Percentiles rank a stretch among this genome's conserved stretches.
Evolutionary conservation across 345 rosid genomes (phyloP).

Genomic region (Stellera chamaejasme): DNA sequence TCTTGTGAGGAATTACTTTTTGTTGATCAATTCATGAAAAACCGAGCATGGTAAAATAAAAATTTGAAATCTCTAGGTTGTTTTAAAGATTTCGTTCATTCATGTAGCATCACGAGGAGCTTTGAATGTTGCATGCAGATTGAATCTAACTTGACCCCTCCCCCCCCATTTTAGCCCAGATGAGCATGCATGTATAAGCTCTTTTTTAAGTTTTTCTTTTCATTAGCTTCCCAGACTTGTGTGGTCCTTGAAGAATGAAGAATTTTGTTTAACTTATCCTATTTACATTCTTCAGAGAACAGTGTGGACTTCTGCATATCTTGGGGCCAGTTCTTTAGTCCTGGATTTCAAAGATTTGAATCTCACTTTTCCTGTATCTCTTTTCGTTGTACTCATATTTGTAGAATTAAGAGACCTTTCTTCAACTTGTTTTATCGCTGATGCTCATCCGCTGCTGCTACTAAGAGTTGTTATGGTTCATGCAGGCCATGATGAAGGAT

Average conservation of each 20-base stretch:
- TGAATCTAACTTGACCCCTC: too few species aligned
- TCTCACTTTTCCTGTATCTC: not conserved
- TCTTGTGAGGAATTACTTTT: too few species aligned
- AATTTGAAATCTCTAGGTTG: too few species aligned
- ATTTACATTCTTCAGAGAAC: too few species aligned
- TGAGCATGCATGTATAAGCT: not conserved
- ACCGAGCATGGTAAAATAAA: too few species aligned
- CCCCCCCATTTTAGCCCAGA: not conserved
- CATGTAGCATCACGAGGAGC: too few species aligned
- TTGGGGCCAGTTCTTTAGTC: not conserved
- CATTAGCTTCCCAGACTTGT: too few species aligned
- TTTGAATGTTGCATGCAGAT: too few species aligned
- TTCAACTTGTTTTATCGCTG: not conserved
- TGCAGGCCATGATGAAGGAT: slow-evolving; percentile 87
- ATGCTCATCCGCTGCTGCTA: not conserved
- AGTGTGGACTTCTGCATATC: not conserved
- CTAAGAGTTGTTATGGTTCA: not conserved
- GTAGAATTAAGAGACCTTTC: not conserved
- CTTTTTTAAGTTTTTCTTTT: not conserved
- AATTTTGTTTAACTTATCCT: too few species aligned
- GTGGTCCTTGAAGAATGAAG: too few species aligned
- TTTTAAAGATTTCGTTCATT: too few species aligned
- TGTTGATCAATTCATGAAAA: too few species aligned
- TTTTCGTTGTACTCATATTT: not conserved
- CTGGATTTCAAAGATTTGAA: not conserved